Conservation (phyloP, 177 flowering plant species). For the Vitis hybrid region DNA sequence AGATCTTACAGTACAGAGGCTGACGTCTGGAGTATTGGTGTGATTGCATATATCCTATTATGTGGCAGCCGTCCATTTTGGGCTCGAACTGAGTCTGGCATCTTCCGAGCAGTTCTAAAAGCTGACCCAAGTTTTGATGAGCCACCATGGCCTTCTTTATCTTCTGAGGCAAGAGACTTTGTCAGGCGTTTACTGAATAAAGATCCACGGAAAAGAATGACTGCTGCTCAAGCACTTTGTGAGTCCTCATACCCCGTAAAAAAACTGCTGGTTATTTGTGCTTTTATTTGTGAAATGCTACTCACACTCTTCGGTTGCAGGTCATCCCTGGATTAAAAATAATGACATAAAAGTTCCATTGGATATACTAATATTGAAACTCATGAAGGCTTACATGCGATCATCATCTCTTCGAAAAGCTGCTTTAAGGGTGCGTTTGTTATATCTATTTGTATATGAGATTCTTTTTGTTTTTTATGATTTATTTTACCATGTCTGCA, state of each 20-base stretch:
- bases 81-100: constrained; percentile 95
- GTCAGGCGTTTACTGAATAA: constrained; percentile 81
- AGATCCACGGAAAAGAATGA: constrained; percentile 82
- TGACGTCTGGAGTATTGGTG: constrained; percentile 95
- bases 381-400: constrained; percentile 81
- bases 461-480: neutral
- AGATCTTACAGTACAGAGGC: constrained; percentile 90
- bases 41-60: constrained; percentile 83
- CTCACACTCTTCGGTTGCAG: constrained; percentile 37
- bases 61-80: constrained; percentile 98
- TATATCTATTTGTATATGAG: neutral
- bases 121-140: constrained; percentile 91
- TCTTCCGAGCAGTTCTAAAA: constrained; percentile 81
- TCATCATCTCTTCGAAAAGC: constrained; percentile 92
- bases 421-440: constrained; percentile 78
- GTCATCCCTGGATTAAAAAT: constrained; percentile 89
- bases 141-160: constrained; percentile 84
- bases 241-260: constrained; percentile 29
- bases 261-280: neutral
- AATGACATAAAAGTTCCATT: constrained; percentile 61
- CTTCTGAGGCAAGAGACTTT: constrained; percentile 77
- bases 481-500: neutral
- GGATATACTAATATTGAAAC: constrained; percentile 69
- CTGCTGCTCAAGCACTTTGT: constrained; percentile 90
- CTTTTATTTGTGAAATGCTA: neutral